A percentile compares a stretch with the other conserved stretches of the same genome.
phyloP scores from a whole-genome alignment of 78 protist species.

The Bodo saltans region DNA sequence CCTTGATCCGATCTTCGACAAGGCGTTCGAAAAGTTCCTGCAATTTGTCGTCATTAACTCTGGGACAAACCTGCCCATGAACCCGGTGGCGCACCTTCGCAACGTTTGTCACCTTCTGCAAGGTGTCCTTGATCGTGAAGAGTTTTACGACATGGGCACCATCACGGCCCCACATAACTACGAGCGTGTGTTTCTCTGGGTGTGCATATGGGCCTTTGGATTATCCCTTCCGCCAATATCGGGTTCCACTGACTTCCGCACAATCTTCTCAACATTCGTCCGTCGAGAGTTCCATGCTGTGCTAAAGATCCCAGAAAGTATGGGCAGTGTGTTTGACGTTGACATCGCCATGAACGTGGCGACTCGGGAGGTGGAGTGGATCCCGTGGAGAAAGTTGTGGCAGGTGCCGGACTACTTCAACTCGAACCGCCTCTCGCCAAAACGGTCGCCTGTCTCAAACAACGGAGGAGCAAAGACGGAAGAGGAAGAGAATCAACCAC shows the following conservation, averaged over 20 bases:
- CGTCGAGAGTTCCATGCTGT: no score
- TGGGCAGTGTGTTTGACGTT: no score
- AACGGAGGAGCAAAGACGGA: no score
- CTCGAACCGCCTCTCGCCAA: no score
- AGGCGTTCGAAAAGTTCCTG: background rate
- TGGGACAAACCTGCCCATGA: conserved; percentile 36
- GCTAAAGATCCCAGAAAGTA: no score
- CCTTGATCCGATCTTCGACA: background rate
- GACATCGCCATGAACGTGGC: no score
- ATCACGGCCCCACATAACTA: background rate
- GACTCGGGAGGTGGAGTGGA: no score
- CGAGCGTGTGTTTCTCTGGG: conserved; percentile 44
- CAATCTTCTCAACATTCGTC: conserved; percentile 60
- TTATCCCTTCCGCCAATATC: conserved; percentile 36
- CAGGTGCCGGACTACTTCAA: no score
- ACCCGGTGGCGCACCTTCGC: conserved; percentile 43
- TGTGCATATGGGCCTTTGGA: conserved; percentile 72
- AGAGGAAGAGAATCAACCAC: no score
- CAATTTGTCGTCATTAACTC: background rate
- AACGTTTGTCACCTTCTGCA: conserved; percentile 59
- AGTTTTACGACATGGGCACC: background rate
- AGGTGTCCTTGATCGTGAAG: background rate
- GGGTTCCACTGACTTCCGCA: conserved; percentile 38
- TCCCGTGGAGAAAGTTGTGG: no score
- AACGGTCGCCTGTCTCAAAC: no score